Evolutionary conservation across 1,284 basidiomycete genomes (phyloP).

Genomic region (Sphaerobolus stellatus): DNA sequence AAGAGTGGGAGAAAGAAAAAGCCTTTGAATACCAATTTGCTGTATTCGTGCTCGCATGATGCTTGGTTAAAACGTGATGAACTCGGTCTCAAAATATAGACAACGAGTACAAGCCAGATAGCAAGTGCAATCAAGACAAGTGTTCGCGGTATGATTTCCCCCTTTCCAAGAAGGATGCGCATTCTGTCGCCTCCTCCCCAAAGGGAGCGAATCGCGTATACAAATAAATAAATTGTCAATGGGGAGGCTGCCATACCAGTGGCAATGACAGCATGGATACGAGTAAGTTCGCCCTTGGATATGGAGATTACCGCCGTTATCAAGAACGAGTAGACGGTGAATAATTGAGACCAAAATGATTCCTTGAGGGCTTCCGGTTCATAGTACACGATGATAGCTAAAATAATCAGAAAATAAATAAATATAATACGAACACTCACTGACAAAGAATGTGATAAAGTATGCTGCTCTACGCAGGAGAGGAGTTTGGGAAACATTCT

Average conservation of each 20-base stretch:
- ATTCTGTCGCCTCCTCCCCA: not conserved
- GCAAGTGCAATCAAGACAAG: not conserved
- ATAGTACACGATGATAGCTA: conserved; percentile 15
- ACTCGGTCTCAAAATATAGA: not conserved
- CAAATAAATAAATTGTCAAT: not conserved
- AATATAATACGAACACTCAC: too few relatives aligned
- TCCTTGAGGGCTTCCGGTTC: not conserved
- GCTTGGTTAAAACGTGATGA: not conserved
- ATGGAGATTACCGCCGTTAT: conserved; percentile 13
- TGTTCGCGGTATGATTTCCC: not conserved
- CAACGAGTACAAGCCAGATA: not conserved
- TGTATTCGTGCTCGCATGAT: not conserved
- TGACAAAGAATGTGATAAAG: too few relatives aligned
- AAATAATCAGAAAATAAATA: too few relatives aligned
- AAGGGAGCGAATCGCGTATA: not conserved
- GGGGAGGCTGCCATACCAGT: not conserved
- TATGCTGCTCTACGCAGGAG: too few relatives aligned
- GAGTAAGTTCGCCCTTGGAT: conserved; percentile 2
- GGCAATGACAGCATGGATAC: conserved; percentile 13
- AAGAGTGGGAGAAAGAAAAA: not conserved
- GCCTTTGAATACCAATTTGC: not conserved
- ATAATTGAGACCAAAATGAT: not conserved
- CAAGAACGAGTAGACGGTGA: conserved; percentile 1
- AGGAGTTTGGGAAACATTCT: too few relatives aligned
- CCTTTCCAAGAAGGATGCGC: not conserved